Percentiles rank a stretch among this genome's conserved stretches.
Conservation (phyloP, 176 grass and related monocot genomes). For the Canna indica region DNA sequence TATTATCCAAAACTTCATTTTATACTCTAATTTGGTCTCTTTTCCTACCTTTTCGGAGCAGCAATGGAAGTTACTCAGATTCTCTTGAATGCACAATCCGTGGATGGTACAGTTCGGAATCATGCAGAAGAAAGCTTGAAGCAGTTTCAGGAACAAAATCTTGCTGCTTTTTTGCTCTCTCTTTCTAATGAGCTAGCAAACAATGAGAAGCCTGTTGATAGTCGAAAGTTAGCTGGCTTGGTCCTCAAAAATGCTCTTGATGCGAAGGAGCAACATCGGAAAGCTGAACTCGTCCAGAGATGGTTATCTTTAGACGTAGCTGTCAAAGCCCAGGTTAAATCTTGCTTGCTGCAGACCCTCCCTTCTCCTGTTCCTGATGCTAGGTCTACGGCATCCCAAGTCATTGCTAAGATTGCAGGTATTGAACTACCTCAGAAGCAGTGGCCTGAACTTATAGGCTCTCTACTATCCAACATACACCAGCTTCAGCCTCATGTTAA, state of each 20-base stretch:
- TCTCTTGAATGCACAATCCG: conserved; percentile 15
- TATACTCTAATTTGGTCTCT: no score
- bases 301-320: conserved; percentile 12
- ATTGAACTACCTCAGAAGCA: conserved; percentile 21
- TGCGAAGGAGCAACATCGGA: conserved; percentile 13
- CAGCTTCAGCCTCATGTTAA: conserved; percentile 16
- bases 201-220: conserved; percentile 17
- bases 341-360: conserved; percentile 20
- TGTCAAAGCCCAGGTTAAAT: conserved; percentile 12
- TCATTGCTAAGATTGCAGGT: conserved; percentile 20
- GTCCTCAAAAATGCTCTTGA: conserved; percentile 18
- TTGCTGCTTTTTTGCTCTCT: conserved; percentile 10
- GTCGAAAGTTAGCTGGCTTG: conserved; percentile 11
- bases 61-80: conserved; percentile 17
- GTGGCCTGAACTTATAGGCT: conserved; percentile 16
- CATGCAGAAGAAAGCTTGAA: conserved; percentile 18
- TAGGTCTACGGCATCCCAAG: conserved; percentile 22
- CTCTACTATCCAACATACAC: conserved; percentile 10
- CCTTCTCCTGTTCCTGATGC: conserved; percentile 15
- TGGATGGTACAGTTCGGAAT: conserved; percentile 11
- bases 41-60: background rate
- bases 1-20: no score
- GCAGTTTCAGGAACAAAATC: conserved; percentile 18
- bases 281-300: conserved; percentile 16
- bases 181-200: conserved; percentile 20